These are phyloP conservation scores for Myotisia sp. DNA, from an alignment of 2,329 filamentous ascomycete genomes.

Conservation along the genomic window DNA sequence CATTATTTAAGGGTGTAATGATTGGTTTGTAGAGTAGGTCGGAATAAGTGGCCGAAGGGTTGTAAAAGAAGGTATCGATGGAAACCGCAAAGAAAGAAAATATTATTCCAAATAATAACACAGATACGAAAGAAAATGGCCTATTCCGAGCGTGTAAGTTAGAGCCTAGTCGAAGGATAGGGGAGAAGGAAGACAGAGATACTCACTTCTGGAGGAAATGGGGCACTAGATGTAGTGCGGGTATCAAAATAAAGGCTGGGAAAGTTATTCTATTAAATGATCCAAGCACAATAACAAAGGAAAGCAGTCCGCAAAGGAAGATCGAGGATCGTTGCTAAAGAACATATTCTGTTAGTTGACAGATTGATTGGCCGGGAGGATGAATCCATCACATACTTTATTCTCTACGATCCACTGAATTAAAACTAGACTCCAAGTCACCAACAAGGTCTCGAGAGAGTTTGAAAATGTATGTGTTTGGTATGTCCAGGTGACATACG, in stretches of 20 bases:
- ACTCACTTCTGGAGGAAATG: slow-evolving; percentile 69
- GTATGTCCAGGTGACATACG: slow-evolving; percentile 97
- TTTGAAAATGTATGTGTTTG: slow-evolving; percentile 98
- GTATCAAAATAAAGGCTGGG: slow-evolving; percentile 78
- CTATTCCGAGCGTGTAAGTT: slow-evolving; percentile 22
- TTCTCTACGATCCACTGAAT: slow-evolving; percentile 72
- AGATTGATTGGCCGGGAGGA: neutral
- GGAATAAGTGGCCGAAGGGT: slow-evolving; percentile 23
- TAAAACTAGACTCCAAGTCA: slow-evolving; percentile 85
- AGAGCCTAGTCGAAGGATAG: neutral
- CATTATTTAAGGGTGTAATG: slow-evolving; percentile 64
- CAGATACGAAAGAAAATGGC: slow-evolving; percentile 45
- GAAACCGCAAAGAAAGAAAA: slow-evolving; percentile 61
- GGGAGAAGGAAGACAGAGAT: neutral
- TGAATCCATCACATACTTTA: slow-evolving; percentile 43
- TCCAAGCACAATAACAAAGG: slow-evolving; percentile 68
- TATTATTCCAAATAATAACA: slow-evolving; percentile 50
- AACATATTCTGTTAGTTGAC: too few species aligned
- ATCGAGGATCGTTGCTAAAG: slow-evolving; percentile 59
- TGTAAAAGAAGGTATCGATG: slow-evolving; percentile 76
- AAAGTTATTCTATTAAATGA: slow-evolving; percentile 96
- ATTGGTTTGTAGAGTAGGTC: slow-evolving; percentile 43
- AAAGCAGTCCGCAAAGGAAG: slow-evolving; percentile 61
- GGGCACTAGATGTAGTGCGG: slow-evolving; percentile 66
- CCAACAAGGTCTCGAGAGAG: slow-evolving; percentile 82